Evolutionary conservation across 1,284 basidiomycete genomes (phyloP).

Genomic region (Tetrapyrgos nigripes): DNA sequence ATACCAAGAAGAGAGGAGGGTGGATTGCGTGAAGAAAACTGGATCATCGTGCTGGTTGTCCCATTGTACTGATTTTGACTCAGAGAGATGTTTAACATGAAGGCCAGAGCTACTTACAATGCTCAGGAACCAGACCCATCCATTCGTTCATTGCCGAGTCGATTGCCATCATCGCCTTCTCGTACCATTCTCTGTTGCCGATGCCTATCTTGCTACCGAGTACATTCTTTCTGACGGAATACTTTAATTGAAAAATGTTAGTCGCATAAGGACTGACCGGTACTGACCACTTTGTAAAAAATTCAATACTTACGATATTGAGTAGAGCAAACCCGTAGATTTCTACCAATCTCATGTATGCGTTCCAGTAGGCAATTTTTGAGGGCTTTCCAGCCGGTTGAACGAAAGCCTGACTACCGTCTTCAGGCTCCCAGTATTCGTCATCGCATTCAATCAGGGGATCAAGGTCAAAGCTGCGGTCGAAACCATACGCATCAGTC

Average conservation of each 20-base stretch:
- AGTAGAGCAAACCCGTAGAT: constrained; percentile 61
- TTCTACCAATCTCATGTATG: constrained; percentile 59
- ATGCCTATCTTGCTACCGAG: constrained; percentile 35
- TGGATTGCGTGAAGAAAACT: constrained; percentile 66
- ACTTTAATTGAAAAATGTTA: constrained; percentile 35
- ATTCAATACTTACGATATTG: constrained; percentile 50
- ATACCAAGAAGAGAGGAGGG: constrained; percentile 60
- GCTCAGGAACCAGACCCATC: constrained; percentile 11
- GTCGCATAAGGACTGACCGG: background rate
- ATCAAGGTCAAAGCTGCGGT: constrained; percentile 61
- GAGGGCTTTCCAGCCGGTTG: constrained; percentile 56
- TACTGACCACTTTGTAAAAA: background rate
- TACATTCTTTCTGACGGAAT: constrained; percentile 61
- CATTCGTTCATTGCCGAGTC: constrained; percentile 15
- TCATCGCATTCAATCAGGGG: constrained; percentile 68
- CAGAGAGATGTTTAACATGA: background rate
- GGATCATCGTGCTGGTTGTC: constrained; percentile 58
- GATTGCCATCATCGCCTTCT: constrained; percentile 34
- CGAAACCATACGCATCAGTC: background rate
- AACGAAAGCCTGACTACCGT: constrained; percentile 47
- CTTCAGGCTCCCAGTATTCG: constrained; percentile 61
- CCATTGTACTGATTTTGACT: constrained; percentile 56
- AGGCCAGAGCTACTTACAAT: constrained; percentile 35
- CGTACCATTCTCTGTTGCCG: constrained; percentile 52
- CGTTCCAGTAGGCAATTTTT: constrained; percentile 55